Conservation (phyloP, 495 filamentous ascomycete genomes). For the Aspergillus avenaceus region DNA sequence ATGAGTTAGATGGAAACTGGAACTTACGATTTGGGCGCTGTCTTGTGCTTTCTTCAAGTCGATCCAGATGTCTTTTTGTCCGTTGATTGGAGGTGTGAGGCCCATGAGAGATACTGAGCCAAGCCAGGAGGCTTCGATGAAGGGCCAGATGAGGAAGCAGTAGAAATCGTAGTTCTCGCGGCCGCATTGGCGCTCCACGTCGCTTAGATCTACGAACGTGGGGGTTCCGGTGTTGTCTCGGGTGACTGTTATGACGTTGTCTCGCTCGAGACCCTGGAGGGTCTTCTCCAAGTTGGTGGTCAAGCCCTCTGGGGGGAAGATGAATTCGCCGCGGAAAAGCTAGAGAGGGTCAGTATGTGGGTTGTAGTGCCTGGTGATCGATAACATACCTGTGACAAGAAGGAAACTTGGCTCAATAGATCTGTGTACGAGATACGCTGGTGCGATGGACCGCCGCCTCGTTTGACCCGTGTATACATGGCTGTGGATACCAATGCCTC, state of each 20-base stretch:
- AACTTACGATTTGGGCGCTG: slow-evolving; percentile 71
- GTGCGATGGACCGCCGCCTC: slow-evolving; percentile 73
- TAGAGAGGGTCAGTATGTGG: slow-evolving; percentile 26
- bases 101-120: slow-evolving; percentile 82
- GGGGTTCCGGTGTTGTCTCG: slow-evolving; percentile 53
- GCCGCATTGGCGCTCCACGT: slow-evolving; percentile 68
- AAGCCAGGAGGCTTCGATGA: slow-evolving; percentile 90
- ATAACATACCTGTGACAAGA: slow-evolving; percentile 65
- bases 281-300: slow-evolving; percentile 75
- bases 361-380: not conserved
- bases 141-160: slow-evolving; percentile 97
- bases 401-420: slow-evolving; percentile 72
- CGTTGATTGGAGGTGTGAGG: slow-evolving; percentile 65
- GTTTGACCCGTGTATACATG: slow-evolving; percentile 86
- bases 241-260: slow-evolving; percentile 71
- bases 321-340: slow-evolving; percentile 95
- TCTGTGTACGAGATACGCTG: slow-evolving; percentile 73
- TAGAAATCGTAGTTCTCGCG: slow-evolving; percentile 97
- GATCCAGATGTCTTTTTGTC: slow-evolving; percentile 68
- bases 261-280: slow-evolving; percentile 67
- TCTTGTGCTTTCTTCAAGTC: slow-evolving; percentile 73
- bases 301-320: slow-evolving; percentile 86
- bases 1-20: not conserved
- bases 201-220: slow-evolving; percentile 65
- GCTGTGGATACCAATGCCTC: slow-evolving; percentile 84